These are phyloP conservation scores for Kwoniella sp. DNA, from an alignment of 768 basidiomycete species.

Conservation along the genomic window DNA sequence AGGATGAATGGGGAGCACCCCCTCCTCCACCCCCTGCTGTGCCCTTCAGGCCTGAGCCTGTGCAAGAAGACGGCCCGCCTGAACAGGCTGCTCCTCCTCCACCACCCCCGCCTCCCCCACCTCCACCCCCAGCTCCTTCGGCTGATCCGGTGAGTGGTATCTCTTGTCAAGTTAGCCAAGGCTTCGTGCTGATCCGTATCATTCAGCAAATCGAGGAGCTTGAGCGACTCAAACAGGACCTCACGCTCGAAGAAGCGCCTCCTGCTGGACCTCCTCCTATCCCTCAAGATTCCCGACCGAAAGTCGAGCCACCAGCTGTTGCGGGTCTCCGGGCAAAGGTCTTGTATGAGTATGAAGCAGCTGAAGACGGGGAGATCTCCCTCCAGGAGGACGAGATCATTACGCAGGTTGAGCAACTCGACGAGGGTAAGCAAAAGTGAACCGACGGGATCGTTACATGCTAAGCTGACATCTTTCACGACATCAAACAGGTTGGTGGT, in stretches of 20 bases:
- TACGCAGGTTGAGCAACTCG: slow-evolving; percentile 77
- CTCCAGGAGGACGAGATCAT: slow-evolving; percentile 80
- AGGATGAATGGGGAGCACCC: slow-evolving; percentile 58
- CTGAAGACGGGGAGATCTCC: slow-evolving; percentile 83
- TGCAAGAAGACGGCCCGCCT: slow-evolving; percentile 32
- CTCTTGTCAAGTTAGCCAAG: background rate
- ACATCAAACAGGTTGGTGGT: slow-evolving; percentile 73
- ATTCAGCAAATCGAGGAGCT: slow-evolving; percentile 49
- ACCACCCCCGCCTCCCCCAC: slow-evolving; percentile 51
- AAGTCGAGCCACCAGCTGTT: slow-evolving; percentile 39
- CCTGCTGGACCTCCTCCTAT: slow-evolving; percentile 48
- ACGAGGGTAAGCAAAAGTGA: slow-evolving; percentile 61
- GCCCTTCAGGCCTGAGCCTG: slow-evolving; percentile 59
- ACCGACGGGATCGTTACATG: background rate
- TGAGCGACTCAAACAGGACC: slow-evolving; percentile 46
- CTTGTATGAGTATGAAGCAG: slow-evolving; percentile 73
- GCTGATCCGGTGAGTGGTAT: slow-evolving; percentile 37
- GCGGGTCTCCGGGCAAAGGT: slow-evolving; percentile 73
- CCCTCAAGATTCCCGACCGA: slow-evolving; percentile 53
- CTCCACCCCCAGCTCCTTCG: slow-evolving; percentile 38
- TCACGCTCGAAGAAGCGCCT: slow-evolving; percentile 45
- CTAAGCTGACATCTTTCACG: background rate
- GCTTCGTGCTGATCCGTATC: background rate
- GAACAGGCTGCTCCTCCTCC: slow-evolving; percentile 44
- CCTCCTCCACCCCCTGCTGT: slow-evolving; percentile 58